These are phyloP conservation scores for Zangia roseola DNA, from an alignment of 768 basidiomycete species.

Conservation along the genomic window DNA sequence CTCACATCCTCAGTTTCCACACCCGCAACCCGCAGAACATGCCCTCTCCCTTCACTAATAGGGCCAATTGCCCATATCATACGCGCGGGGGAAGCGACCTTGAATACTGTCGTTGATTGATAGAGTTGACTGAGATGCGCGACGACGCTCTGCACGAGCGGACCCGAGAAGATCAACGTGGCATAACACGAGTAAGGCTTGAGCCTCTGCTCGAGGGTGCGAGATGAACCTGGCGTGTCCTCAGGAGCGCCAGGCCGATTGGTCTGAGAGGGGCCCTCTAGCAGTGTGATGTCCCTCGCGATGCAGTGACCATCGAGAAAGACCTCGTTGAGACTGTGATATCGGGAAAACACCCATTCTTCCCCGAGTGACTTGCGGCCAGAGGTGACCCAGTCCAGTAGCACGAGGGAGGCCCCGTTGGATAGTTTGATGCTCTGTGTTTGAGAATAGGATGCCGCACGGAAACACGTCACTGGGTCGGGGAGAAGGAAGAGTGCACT, in stretches of 20 bases:
- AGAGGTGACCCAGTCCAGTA: conserved; percentile 92
- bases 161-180: conserved; percentile 78
- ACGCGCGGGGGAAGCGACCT: conserved; percentile 47
- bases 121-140: conserved; percentile 49
- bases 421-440: conserved; percentile 74
- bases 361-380: conserved; percentile 83
- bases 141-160: conserved; percentile 49
- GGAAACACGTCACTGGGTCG: conserved; percentile 92
- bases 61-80: conserved; percentile 83
- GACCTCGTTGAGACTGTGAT: conserved; percentile 85
- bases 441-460: conserved; percentile 79
- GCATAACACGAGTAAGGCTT: conserved; percentile 90
- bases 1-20: conserved; percentile 74
- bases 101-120: conserved; percentile 60
- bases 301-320: conserved; percentile 61
- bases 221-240: conserved; percentile 32
- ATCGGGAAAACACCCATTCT: conserved; percentile 85
- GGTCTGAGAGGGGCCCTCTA: conserved; percentile 48
- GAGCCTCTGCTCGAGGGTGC: conserved; percentile 58
- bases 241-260: neutral
- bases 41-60: conserved; percentile 45
- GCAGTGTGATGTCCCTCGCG: conserved; percentile 74
- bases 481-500: conserved; percentile 80
- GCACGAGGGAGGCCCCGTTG: conserved; percentile 56
- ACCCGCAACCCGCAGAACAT: conserved; percentile 73